A percentile compares a stretch with the other conserved stretches of the same genome.
phyloP scores from a whole-genome alignment of 2,329 filamentous ascomycete genomes.

The Coniochaeta sp. region DNA sequence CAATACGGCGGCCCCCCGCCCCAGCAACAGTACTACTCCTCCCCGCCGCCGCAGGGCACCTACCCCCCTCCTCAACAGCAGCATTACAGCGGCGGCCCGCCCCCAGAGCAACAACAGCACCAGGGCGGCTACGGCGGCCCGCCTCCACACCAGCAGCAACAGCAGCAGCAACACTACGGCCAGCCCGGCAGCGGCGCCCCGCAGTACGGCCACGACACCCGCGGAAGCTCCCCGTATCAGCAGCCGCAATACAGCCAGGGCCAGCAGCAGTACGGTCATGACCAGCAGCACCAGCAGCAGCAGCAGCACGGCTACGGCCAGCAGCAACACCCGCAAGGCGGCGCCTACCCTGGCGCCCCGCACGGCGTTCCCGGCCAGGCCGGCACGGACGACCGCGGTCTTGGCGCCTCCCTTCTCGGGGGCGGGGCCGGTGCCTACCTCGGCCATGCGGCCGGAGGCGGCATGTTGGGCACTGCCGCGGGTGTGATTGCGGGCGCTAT shows the following conservation, averaged over 20 bases:
- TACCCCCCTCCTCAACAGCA: neutral
- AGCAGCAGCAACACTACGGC: constrained; percentile 4
- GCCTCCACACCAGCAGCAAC: constrained; percentile 6
- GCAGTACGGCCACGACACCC: neutral
- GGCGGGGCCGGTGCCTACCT: constrained; percentile 2
- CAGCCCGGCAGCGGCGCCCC: neutral
- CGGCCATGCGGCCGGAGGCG: constrained; percentile 3
- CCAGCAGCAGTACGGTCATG: neutral
- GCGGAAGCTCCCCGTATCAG: constrained; percentile 1
- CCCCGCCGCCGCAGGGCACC: neutral
- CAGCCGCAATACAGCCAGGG: neutral
- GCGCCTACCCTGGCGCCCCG: neutral
- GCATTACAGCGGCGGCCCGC: neutral
- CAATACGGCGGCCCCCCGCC: neutral
- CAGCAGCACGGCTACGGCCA: neutral
- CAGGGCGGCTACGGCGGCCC: constrained; percentile 1
- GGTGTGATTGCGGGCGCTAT: constrained; percentile 2
- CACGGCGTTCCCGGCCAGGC: neutral
- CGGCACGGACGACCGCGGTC: constrained; percentile 5
- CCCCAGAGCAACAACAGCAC: constrained; percentile 4
- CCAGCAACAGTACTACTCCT: constrained; percentile 6
- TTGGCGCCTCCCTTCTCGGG: constrained; percentile 21
- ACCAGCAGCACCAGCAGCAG: neutral
- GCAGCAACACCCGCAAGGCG: neutral
- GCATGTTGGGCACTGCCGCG: neutral